phyloP scores from a whole-genome alignment of 257 asterid genomes.

The Solanum ossicruentum region DNA sequence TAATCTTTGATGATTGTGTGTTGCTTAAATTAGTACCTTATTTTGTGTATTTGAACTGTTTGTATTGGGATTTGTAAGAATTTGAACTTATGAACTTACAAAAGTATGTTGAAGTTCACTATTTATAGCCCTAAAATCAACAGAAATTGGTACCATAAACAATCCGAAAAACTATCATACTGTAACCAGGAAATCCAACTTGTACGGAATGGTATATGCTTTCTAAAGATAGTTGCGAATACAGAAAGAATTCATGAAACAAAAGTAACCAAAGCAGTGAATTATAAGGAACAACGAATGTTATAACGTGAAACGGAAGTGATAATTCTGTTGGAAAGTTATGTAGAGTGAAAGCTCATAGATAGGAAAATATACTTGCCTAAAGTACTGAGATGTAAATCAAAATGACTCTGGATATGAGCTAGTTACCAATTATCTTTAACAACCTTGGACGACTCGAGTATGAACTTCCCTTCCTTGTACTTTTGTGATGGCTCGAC shows the following conservation, averaged over 20 bases:
- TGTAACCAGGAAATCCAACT: background rate
- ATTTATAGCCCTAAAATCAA: background rate
- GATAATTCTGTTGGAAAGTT: background rate
- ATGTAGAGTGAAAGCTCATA: background rate
- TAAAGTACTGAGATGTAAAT: background rate
- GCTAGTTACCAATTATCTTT: conserved; percentile 11
- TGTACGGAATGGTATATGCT: background rate
- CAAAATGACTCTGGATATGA: background rate
- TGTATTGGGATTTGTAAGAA: background rate
- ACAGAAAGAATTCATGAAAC: background rate
- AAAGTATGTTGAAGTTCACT: background rate
- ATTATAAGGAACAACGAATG: background rate
- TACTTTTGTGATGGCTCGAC: conserved; percentile 21
- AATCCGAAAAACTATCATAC: background rate
- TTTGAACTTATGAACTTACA: background rate
- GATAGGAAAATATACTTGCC: background rate
- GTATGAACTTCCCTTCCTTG: conserved; percentile 30
- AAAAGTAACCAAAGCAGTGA: background rate
- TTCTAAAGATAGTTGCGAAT: background rate
- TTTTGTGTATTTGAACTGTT: background rate
- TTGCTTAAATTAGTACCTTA: background rate
- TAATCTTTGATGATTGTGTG: background rate
- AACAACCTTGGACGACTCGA: conserved; percentile 14
- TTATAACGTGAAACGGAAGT: background rate
- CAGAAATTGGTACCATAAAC: background rate